Evolutionary conservation across 164 flowering plant genomes (phyloP).

Genomic region (Liriodendron chinense): DNA sequence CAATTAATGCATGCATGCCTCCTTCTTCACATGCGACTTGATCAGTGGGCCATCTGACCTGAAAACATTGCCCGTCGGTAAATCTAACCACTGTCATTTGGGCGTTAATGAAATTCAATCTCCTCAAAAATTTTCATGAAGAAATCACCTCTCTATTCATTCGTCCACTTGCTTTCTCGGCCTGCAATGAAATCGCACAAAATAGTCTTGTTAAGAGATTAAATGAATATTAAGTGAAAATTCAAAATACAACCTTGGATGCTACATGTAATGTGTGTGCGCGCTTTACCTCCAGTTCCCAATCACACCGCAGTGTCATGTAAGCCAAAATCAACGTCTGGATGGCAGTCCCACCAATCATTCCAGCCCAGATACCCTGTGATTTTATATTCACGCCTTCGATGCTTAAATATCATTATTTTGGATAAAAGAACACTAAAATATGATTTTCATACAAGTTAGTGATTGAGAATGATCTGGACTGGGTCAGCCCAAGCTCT

Average conservation of each 20-base stretch:
- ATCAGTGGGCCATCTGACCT: no score
- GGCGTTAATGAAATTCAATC: background rate
- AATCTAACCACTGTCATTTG: background rate
- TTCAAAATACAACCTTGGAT: background rate
- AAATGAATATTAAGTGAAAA: background rate
- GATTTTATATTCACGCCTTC: background rate
- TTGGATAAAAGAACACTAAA: no score
- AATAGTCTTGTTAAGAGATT: no score
- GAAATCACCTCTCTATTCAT: background rate
- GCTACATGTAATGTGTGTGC: background rate
- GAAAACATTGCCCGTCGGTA: no score
- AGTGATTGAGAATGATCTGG: no score
- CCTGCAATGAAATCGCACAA: background rate
- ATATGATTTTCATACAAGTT: no score
- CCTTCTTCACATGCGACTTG: no score
- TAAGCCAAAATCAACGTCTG: constrained; percentile 53
- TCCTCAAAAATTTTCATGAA: background rate
- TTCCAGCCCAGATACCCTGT: constrained; percentile 74
- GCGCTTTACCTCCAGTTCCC: constrained; percentile 60
- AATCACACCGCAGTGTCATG: constrained; percentile 52
- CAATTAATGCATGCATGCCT: no score
- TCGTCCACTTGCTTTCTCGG: background rate
- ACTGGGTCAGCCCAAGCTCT: no score
- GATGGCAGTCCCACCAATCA: constrained; percentile 72
- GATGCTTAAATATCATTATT: no score